Evolutionary conservation across 805 yeast genomes (phyloP).

Genomic region (Saturnispora silvae): DNA sequence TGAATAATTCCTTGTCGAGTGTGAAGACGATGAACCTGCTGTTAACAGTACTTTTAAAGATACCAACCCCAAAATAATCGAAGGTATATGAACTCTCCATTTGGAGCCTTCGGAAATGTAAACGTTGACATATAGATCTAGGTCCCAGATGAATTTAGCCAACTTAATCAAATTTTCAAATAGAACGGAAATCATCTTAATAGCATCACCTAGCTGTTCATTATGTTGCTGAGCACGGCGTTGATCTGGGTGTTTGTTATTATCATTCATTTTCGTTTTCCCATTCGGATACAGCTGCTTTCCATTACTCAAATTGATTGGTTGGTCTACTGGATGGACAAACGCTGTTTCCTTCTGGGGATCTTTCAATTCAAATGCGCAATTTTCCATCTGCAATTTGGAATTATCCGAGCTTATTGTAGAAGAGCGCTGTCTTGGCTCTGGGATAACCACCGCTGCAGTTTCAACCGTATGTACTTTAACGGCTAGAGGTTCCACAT

Average conservation of each 20-base stretch:
- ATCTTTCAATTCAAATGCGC: constrained; percentile 21
- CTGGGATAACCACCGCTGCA: background rate
- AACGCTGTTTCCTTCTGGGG: constrained; percentile 11
- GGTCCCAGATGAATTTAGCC: constrained; percentile 17
- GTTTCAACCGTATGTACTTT: constrained; percentile 1
- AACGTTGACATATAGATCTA: constrained; percentile 22
- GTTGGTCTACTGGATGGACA: constrained; percentile 26
- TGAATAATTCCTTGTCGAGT: background rate
- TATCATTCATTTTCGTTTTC: background rate
- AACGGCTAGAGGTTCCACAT: background rate
- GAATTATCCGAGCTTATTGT: background rate
- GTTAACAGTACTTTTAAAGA: constrained; percentile 11
- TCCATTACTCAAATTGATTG: constrained; percentile 15
- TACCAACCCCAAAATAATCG: constrained; percentile 11
- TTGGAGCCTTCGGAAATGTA: constrained; percentile 15
- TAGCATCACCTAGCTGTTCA: constrained; percentile 12
- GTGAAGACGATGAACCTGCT: background rate
- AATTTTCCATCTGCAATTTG: constrained; percentile 12
- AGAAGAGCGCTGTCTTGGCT: background rate
- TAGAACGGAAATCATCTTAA: constrained; percentile 9
- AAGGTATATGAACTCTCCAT: constrained; percentile 22
- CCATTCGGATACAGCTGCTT: constrained; percentile 10
- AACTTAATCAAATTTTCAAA: constrained; percentile 7
- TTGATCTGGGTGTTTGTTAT: background rate
- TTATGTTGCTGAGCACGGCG: background rate